Evolutionary conservation across 2,329 filamentous ascomycete genomes (phyloP).

Genomic region (Pestalotiopsis sp.): DNA sequence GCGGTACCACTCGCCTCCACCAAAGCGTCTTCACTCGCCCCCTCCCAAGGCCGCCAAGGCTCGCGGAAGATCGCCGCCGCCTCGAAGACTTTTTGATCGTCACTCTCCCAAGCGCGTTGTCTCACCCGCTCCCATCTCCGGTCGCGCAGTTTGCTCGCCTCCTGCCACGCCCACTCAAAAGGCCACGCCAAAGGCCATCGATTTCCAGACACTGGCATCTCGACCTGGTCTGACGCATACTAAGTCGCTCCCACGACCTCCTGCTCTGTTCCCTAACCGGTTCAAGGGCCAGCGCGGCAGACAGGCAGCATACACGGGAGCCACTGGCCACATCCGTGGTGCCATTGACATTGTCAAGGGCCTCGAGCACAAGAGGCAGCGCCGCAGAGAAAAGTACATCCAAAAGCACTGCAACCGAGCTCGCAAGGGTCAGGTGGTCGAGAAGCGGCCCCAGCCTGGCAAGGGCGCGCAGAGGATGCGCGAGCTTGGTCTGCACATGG

Average conservation of each 20-base stretch:
- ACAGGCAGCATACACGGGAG: slow-evolving; percentile 32
- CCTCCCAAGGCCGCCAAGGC: slow-evolving; percentile 51
- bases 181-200: slow-evolving; percentile 35
- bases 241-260: slow-evolving; percentile 82
- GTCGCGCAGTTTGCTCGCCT: slow-evolving; percentile 46
- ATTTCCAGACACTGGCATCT: slow-evolving; percentile 51
- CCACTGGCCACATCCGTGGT: slow-evolving; percentile 76
- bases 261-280: slow-evolving; percentile 67
- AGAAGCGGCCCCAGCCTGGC: slow-evolving; percentile 74
- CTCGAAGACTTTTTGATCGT: slow-evolving; percentile 62
- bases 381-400: slow-evolving; percentile 71
- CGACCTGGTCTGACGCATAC: slow-evolving; percentile 74
- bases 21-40: slow-evolving; percentile 51
- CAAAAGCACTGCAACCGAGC: slow-evolving; percentile 87
- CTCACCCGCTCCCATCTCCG: slow-evolving; percentile 68
- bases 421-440: slow-evolving; percentile 65
- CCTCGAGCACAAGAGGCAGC: slow-evolving; percentile 89
- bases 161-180: slow-evolving; percentile 44
- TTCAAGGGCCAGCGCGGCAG: slow-evolving; percentile 44
- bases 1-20: slow-evolving; percentile 60
- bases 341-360: slow-evolving; percentile 98
- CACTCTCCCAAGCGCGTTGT: slow-evolving; percentile 57
- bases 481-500: slow-evolving; percentile 86
- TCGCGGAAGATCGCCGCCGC: slow-evolving; percentile 59
- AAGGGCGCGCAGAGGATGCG: slow-evolving; percentile 93